Conservation (phyloP, 2,329 filamentous ascomycete species). For the Ilyonectria robusta region DNA sequence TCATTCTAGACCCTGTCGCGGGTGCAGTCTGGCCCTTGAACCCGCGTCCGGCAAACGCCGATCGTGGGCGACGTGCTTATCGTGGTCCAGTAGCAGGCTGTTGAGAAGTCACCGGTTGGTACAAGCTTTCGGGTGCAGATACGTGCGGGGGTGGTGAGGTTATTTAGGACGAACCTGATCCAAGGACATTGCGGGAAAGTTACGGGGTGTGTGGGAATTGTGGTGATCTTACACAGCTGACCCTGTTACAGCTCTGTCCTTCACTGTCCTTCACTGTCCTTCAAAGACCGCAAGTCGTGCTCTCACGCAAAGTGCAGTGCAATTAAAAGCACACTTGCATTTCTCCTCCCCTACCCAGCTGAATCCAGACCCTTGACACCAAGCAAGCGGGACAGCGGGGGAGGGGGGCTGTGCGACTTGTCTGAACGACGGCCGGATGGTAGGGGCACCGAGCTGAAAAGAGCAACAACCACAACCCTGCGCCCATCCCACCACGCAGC, state of each 20-base stretch:
- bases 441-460: slow-evolving; percentile 10
- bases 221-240: neutral
- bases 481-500: neutral
- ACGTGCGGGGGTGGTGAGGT: slow-evolving; percentile 3
- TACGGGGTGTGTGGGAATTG: slow-evolving; percentile 1
- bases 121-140: slow-evolving; percentile 21
- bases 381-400: slow-evolving; percentile 5
- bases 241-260: too few relatives aligned
- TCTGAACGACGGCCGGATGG: neutral
- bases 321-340: neutral
- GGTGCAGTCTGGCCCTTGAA: neutral
- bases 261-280: neutral
- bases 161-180: neutral
- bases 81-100: slow-evolving; percentile 14
- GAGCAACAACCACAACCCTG: neutral
- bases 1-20: slow-evolving; percentile 42
- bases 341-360: slow-evolving; percentile 15
- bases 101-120: slow-evolving; percentile 18
- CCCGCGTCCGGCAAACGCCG: slow-evolving; percentile 15
- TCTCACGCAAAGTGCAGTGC: too few relatives aligned
- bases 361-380: slow-evolving; percentile 8
- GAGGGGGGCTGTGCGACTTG: slow-evolving; percentile 13
- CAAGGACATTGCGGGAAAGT: neutral
- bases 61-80: slow-evolving; percentile 13
- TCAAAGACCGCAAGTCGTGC: neutral